Evolutionary conservation across 768 basidiomycete genomes (phyloP), one percentile per base, ranked within the genome.

Genomic region (Tubosaeta brunneosetosa): DNA sequence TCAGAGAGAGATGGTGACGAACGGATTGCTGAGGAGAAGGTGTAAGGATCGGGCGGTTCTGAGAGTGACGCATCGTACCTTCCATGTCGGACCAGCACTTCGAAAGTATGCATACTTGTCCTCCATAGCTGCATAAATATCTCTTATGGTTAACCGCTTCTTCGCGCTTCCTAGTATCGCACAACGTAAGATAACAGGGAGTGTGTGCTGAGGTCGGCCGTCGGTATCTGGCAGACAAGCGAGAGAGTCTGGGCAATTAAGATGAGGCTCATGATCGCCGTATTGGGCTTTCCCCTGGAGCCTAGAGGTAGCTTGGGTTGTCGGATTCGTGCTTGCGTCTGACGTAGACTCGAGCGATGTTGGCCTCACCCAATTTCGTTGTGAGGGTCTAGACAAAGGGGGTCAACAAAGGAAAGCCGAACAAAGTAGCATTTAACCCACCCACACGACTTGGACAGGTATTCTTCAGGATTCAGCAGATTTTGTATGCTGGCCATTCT

Each of bases 101-200:
- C 78, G 83, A 69, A 89, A 91, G 61, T 88, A 91, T 10, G 81
- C 78, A 62, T 91, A 91, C 69, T 91, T 91, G 31, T 78, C 77
- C 72, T 91, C 89, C 86, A 91, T 91, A 16, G 86, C 84, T 10
- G 85, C 86, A 60, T 91, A 91, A 52, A 91, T 91, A 62, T 91
- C 88, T 44, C 88, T 78, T 60, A 91, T 90, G 12, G 89, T 91
- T 27, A 91, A 74, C 22, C 88, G 81, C 62, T 84, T 82, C 56
- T 81, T 80, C 10, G 83, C 76, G 63, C 85, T 87, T 37, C 89
- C 89, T 44, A 91, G 73, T 60, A 91, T 91, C 26, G 89, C 86
- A 61, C 89, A 91, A 29, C 89, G 84, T 46, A 91, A 75, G 66
- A 91, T 91, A 52, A 91, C 84, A 22, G 89, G 89, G 41, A 91